These are phyloP conservation scores for Aphanomyces euteiches DNA, from an alignment of 352 stramenopile genomes.

Conservation along the genomic window DNA sequence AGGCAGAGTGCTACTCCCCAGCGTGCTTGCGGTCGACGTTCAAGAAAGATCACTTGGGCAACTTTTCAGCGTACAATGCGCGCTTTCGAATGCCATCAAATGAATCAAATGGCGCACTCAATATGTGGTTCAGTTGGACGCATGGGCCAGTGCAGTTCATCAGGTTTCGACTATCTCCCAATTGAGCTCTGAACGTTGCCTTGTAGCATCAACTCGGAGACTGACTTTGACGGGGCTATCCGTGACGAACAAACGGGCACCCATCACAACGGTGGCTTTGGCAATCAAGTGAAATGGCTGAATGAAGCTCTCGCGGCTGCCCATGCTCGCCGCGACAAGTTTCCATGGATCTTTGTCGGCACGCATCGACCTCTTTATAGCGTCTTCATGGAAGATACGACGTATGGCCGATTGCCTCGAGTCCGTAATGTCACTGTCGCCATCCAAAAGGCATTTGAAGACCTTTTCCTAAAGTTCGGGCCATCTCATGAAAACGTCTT, in stretches of 20 bases:
- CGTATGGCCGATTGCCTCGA: not conserved
- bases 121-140: constrained; percentile 34
- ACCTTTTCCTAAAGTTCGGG: constrained; percentile 54
- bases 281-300: constrained; percentile 51
- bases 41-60: constrained; percentile 47
- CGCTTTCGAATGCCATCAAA: not conserved
- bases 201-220: constrained; percentile 16
- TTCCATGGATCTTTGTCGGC: constrained; percentile 51
- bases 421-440: not conserved
- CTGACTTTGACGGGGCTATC: not conserved
- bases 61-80: constrained; percentile 25
- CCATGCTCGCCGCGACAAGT: constrained; percentile 40
- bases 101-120: constrained; percentile 9
- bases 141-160: constrained; percentile 27
- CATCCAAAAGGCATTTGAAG: constrained; percentile 51
- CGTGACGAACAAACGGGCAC: not conserved
- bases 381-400: constrained; percentile 36
- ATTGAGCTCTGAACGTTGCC: not conserved
- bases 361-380: constrained; percentile 61
- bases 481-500: not conserved
- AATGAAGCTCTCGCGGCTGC: constrained; percentile 53
- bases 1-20: constrained; percentile 47
- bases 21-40: constrained; percentile 36
- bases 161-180: not conserved
- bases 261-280: constrained; percentile 42